A percentile compares a stretch with the other conserved stretches of the same genome.
Conservation (phyloP, 805 yeast genomes). For the Dipodascus geniculatus region DNA sequence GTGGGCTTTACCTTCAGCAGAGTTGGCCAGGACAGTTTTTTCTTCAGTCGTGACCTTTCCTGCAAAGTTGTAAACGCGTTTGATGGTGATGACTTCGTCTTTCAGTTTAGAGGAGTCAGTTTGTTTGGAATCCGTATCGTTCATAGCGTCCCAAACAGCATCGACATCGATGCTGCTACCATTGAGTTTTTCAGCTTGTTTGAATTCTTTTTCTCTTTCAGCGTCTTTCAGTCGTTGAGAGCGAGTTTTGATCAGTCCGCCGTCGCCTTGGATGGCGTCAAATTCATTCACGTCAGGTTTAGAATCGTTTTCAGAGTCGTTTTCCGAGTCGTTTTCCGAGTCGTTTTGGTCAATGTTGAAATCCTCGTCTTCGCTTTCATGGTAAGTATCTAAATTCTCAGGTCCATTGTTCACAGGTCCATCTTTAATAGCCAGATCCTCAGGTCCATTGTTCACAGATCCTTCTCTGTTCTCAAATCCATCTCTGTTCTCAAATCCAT, state of each 20-base stretch:
- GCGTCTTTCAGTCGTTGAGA: slow-evolving; percentile 36
- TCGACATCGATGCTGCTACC: slow-evolving; percentile 34
- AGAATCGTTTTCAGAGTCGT: slow-evolving; percentile 22
- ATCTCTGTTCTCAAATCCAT: too few species aligned
- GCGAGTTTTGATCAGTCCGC: slow-evolving; percentile 64
- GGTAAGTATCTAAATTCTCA: slow-evolving; percentile 32
- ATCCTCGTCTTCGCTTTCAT: slow-evolving; percentile 49
- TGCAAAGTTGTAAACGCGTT: slow-evolving; percentile 76
- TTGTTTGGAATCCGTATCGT: slow-evolving; percentile 14
- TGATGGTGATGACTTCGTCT: slow-evolving; percentile 54
- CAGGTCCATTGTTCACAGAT: too few species aligned
- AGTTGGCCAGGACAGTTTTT: slow-evolving; percentile 59
- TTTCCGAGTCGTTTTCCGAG: slow-evolving; percentile 7
- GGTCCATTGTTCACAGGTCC: neutral
- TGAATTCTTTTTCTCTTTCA: slow-evolving; percentile 23
- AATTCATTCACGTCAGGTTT: slow-evolving; percentile 28
- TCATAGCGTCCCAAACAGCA: slow-evolving; percentile 45
- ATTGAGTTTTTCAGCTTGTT: slow-evolving; percentile 14
- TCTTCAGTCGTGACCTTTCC: slow-evolving; percentile 72
- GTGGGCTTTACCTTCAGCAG: slow-evolving; percentile 84
- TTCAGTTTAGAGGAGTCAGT: slow-evolving; percentile 7
- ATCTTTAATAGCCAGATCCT: neutral
- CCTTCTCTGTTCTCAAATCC: too few species aligned
- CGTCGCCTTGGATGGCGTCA: slow-evolving; percentile 40
- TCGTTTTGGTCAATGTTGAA: slow-evolving; percentile 31